Percentiles rank a stretch among this genome's conserved stretches.
phyloP scores from a whole-genome alignment of 2,329 filamentous ascomycete genomes.

The Amesomyces nigricolor region DNA sequence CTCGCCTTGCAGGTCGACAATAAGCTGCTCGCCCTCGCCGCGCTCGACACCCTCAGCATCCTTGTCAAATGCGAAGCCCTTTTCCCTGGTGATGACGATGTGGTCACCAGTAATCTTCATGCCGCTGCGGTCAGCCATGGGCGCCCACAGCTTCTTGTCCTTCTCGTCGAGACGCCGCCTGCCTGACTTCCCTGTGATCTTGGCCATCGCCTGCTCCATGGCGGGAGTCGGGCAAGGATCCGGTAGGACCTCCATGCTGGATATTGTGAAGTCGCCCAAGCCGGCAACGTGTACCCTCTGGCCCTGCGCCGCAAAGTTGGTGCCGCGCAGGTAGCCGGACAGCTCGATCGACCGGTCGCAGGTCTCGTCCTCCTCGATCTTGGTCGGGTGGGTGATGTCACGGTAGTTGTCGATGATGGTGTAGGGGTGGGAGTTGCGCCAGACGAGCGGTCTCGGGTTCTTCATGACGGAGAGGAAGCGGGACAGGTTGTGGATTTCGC shows the following conservation, averaged over 20 bases:
- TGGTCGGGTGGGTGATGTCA: slow-evolving; percentile 88
- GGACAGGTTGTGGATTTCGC: slow-evolving; percentile 92
- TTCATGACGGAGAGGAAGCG: slow-evolving; percentile 98
- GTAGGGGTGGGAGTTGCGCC: slow-evolving; percentile 95
- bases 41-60: slow-evolving; percentile 64
- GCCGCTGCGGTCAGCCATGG: slow-evolving; percentile 96
- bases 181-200: slow-evolving; percentile 74
- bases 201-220: slow-evolving; percentile 81
- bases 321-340: slow-evolving; percentile 90
- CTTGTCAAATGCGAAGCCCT: slow-evolving; percentile 69
- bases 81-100: slow-evolving; percentile 75
- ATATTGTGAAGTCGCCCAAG: slow-evolving; percentile 79
- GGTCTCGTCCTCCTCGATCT: slow-evolving; percentile 80
- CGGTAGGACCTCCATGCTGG: slow-evolving; percentile 77
- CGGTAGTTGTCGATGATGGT: slow-evolving; percentile 88
- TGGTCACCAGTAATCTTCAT: slow-evolving; percentile 95
- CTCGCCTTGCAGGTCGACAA: slow-evolving; percentile 81
- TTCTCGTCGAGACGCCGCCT: slow-evolving; percentile 85
- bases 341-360: slow-evolving; percentile 88
- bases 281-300: slow-evolving; percentile 90
- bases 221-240: slow-evolving; percentile 93
- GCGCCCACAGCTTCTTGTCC: slow-evolving; percentile 91
- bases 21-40: slow-evolving; percentile 92
- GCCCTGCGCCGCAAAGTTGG: slow-evolving; percentile 81
- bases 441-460: slow-evolving; percentile 91